Evolutionary conservation across 2,329 filamentous ascomycete species (phyloP), one percentile per base, ranked within the genome.

Genomic region (Calonectria honghensis): DNA sequence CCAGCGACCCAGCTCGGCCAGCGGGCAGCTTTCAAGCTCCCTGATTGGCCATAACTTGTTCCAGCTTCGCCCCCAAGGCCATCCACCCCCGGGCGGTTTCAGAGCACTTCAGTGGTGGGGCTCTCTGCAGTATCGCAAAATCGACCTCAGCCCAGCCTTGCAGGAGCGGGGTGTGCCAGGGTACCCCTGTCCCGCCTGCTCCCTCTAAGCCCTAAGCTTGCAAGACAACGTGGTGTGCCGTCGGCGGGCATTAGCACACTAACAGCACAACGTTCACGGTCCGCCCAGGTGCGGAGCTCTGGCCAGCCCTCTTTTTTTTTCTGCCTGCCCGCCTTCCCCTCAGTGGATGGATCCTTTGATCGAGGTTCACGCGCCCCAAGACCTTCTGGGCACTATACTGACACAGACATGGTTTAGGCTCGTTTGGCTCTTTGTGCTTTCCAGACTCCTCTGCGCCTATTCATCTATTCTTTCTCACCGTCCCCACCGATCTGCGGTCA

Each of bases 371-470:
- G 57, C 57, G 57, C 57, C 57, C 57, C 57, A 24, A 61, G 20
- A 41, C 35, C 35, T 41, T 27, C 57, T 61, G 41, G 6, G 24
- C 57, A 10, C 57, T 61, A 61, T 61, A 61, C n/a, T 61, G 57
- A 37, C 31, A 67, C 45, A 50, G 39, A 37, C 48, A 51, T 37
- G 48, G 45, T 32, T 32, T 37, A 24, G n/a, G 29, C 45, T 39
- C 13, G 52, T 73, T 79, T 79, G 79, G 72, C 78, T 66, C 24
- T 63, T 29, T 63, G 54, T 61, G 66, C n/a, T n/a, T 48, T 59
- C 31, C 64, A 27, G 14, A 45, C 32, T 54, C 48, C 9, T n/a
- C 18, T 39, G 51, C 57, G 14, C 69, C 71, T 54, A 41, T 66
- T 69, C 71, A 70, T 71, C 32, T 59, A 35, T 27, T 37, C 32